These are phyloP conservation scores for Alternaria tenuissima DNA, from an alignment of 2,329 filamentous ascomycete species.

Conservation along the genomic window DNA sequence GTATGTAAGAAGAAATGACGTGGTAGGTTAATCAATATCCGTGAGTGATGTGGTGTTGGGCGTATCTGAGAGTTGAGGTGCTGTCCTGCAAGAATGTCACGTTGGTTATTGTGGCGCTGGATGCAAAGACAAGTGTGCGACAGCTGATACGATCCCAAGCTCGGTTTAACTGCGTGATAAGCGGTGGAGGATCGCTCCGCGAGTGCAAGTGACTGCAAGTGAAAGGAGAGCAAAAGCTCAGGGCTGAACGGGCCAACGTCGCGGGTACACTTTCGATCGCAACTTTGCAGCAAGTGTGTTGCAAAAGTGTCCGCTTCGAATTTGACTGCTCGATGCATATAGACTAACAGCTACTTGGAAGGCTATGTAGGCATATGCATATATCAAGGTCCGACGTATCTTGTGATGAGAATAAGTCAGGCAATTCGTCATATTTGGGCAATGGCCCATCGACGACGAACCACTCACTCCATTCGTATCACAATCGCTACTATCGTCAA, in stretches of 20 bases:
- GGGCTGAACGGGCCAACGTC: accelerated
- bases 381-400: no score
- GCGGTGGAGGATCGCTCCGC: neutral
- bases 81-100: neutral
- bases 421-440: no score
- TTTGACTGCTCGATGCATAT: no score
- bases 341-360: neutral
- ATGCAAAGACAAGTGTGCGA: no score
- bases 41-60: neutral
- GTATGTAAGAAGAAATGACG: accelerated
- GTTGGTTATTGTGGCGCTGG: neutral
- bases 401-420: no score
- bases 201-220: neutral
- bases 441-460: no score
- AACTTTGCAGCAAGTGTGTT: neutral
- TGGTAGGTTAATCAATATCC: neutral
- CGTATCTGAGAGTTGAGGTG: neutral
- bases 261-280: neutral
- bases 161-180: neutral
- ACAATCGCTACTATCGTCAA: no score
- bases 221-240: neutral
- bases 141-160: no score
- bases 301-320: no score
- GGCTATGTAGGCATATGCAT: no score
- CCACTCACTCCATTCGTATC: no score